A percentile compares a stretch with the other conserved stretches of the same genome.
phyloP scores from a whole-genome alignment of 176 grass and related monocot genomes.

The Aegilops tauschii region DNA sequence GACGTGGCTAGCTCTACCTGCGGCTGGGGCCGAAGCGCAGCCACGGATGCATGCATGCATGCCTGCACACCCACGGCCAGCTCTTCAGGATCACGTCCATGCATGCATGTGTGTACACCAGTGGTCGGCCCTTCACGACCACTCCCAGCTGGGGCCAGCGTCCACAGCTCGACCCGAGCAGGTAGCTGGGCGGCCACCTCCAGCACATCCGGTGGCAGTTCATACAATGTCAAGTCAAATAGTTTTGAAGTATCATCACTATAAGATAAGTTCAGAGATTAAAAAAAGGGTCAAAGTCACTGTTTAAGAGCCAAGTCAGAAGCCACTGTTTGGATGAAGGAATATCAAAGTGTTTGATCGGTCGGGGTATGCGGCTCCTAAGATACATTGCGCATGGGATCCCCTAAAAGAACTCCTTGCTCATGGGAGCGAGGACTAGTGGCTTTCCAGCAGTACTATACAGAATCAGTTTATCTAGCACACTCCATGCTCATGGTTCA shows the following conservation, averaged over 20 bases:
- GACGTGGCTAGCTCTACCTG: too few species aligned
- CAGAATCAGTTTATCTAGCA: not conserved
- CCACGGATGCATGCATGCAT: too few species aligned
- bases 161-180: too few species aligned
- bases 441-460: not conserved
- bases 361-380: not conserved
- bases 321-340: not conserved
- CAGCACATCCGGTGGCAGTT: too few species aligned
- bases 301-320: constrained; percentile 18
- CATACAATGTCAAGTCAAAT: constrained; percentile 30
- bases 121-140: too few species aligned
- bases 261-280: not conserved
- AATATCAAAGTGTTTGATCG: constrained; percentile 7
- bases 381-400: not conserved
- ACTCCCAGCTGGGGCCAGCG: too few species aligned
- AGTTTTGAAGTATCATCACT: constrained; percentile 23
- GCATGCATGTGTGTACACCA: too few species aligned
- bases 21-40: too few species aligned
- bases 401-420: not conserved
- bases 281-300: not conserved
- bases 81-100: too few species aligned
- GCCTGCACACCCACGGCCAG: too few species aligned
- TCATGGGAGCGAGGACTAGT: too few species aligned
- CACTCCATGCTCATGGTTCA: not conserved
- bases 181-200: too few species aligned